Evolutionary conservation across 805 yeast species (phyloP).

Genomic region (Suhomyces kilbournensis): DNA sequence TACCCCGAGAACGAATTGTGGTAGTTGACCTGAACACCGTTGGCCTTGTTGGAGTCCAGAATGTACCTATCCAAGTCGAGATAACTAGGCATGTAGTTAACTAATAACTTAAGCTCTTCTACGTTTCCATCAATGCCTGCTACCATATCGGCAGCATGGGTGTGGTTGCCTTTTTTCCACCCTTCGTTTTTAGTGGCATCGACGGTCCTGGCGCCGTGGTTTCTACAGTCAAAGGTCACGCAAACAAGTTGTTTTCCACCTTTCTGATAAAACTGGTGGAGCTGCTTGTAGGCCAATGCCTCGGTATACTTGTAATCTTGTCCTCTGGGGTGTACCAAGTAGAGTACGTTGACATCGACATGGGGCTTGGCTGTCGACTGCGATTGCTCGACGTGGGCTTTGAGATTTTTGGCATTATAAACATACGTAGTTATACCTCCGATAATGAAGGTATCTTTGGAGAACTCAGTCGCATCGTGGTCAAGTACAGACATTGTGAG

Average conservation of each 20-base stretch:
- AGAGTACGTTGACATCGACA: constrained; percentile 34
- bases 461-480: constrained; percentile 12
- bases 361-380: constrained; percentile 18
- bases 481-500: constrained; percentile 14
- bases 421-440: constrained; percentile 48
- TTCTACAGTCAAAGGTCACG: constrained; percentile 51
- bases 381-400: constrained; percentile 19
- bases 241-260: constrained; percentile 32
- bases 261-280: constrained; percentile 24
- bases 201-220: constrained; percentile 51
- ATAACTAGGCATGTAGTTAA: constrained; percentile 44
- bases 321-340: constrained; percentile 47
- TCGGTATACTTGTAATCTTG: constrained; percentile 38
- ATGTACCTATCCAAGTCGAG: constrained; percentile 31
- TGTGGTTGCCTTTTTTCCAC: constrained; percentile 48
- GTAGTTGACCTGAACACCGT: constrained; percentile 22
- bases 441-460: constrained; percentile 19
- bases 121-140: constrained; percentile 47
- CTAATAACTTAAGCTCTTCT: constrained; percentile 41
- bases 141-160: constrained; percentile 52
- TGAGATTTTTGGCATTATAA: constrained; percentile 36
- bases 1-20: constrained; percentile 46
- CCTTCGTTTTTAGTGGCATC: constrained; percentile 32
- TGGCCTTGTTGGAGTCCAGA: constrained; percentile 12
- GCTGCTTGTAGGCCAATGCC: constrained; percentile 36